Base-by-base conservation (phyloP, 305 asterid genomes). In the Stenogyne calaminthoides region DNA sequence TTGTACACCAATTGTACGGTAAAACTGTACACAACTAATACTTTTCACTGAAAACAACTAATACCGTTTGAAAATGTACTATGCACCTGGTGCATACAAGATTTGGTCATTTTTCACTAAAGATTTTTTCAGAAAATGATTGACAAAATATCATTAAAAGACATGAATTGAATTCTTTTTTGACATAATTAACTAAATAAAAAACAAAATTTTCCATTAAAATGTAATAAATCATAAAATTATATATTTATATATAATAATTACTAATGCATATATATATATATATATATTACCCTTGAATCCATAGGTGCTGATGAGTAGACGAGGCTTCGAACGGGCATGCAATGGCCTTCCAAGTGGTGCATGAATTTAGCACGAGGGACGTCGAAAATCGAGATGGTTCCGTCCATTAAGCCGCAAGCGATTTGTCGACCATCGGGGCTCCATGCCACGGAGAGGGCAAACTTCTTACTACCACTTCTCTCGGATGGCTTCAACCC, bases 401-500 rank as follows among this genome's bases (percentile, higher is more conserved):
- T 88, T 65, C 98, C 98, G 51, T 95, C 99, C 93, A 88, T 92
- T 19, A 95, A 82, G 57, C 98, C 99, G 57, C 96, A 88, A 49
- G 97, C 88, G 15, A 95, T 83, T 61, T 85, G 96, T 52, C 85
- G 83, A 7, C 99, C 97, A 39, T 92, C 96, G 0, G 89, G 85
- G 75, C 91, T 90, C 98, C 98, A 90, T 27, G 98, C 96, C n/a
- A 92, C 93, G 5, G 97, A 92, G 52, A 92, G 93, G 74, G 88
- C 89, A 68, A 92, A 92, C 87, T 92, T 92, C 83, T 93, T 93
- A 83, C 83, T 93, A 81, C 81, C 77, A 44, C 84, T 82, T 82
- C 83, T 91, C 57, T 90, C 98, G 4, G 93, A 73, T 18, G 97
- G 89, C 69, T 89, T 91, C 36, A 74, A 37, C 47, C 88, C 89